Conservation (phyloP, 176 grass and related monocot genomes). For the Paspalum notatum region DNA sequence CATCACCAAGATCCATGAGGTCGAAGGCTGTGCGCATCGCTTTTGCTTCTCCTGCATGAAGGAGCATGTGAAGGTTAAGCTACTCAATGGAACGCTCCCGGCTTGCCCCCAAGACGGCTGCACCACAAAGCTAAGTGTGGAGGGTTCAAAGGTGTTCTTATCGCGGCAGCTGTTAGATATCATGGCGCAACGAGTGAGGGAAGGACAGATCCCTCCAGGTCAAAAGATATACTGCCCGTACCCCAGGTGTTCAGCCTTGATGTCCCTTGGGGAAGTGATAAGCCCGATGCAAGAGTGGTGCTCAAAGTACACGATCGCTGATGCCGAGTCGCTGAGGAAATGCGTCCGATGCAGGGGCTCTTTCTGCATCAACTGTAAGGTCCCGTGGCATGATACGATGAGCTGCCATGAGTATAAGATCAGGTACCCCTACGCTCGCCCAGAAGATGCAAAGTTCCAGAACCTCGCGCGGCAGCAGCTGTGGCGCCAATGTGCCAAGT, state of each 20-base stretch:
- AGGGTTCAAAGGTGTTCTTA: conserved; percentile 56
- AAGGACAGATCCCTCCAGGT: conserved; percentile 60
- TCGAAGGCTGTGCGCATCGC: background rate
- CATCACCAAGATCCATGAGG: background rate
- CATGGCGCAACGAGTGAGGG: conserved; percentile 60
- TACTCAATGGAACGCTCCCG: no score
- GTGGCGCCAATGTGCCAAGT: no score
- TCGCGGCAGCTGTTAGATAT: conserved; percentile 53
- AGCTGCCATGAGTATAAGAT: no score
- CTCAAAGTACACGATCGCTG: conserved; percentile 40
- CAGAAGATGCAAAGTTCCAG: no score
- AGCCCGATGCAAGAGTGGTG: conserved; percentile 43
- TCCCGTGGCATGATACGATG: no score
- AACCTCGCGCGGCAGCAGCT: no score
- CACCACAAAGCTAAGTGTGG: conserved; percentile 52
- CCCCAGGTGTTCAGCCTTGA: conserved; percentile 72
- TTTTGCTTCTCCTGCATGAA: background rate
- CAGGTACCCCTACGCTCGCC: no score
- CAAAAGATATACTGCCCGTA: conserved; percentile 82
- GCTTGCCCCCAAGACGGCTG: conserved; percentile 39
- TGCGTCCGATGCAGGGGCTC: background rate
- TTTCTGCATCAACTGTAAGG: no score
- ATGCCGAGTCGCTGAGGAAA: conserved; percentile 55
- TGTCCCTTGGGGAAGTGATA: no score
- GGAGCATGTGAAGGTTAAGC: no score